Conservation (phyloP, 1,284 basidiomycete genomes). For the Puccinia hordei region DNA sequence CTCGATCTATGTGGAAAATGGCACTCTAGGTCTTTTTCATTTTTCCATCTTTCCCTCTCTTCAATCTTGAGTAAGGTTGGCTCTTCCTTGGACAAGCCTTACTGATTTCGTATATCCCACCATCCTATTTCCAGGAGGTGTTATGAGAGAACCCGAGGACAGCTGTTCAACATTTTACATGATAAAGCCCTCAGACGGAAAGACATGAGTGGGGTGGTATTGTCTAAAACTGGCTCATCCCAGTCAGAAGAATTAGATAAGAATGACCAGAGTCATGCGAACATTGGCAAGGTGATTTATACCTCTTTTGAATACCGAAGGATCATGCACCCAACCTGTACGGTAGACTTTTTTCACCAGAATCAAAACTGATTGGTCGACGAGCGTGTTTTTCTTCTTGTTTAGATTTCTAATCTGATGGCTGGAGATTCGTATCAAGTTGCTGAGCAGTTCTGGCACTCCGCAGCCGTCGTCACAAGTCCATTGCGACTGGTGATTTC, state of each 20-base stretch:
- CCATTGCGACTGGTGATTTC: slow-evolving; percentile 41
- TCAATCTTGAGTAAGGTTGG: background rate
- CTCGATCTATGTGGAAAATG: slow-evolving; percentile 69
- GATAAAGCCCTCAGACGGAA: slow-evolving; percentile 49
- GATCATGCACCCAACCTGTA: background rate
- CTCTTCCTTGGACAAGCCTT: background rate
- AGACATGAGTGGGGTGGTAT: slow-evolving; percentile 45
- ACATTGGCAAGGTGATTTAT: slow-evolving; percentile 67
- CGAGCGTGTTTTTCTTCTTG: slow-evolving; percentile 54
- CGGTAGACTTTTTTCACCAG: background rate
- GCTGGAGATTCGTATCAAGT: slow-evolving; percentile 72
- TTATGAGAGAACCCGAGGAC: slow-evolving; percentile 54
- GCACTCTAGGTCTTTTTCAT: slow-evolving; percentile 63
- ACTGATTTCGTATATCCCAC: background rate
- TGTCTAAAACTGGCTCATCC: slow-evolving; percentile 8
- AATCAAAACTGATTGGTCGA: slow-evolving; percentile 64
- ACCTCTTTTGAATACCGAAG: background rate
- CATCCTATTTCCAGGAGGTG: slow-evolving; percentile 20
- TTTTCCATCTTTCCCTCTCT: background rate
- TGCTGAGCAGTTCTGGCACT: slow-evolving; percentile 71
- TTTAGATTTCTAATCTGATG: slow-evolving; percentile 56
- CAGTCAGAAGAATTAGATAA: slow-evolving; percentile 25
- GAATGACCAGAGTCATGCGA: slow-evolving; percentile 60
- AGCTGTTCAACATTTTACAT: slow-evolving; percentile 49
- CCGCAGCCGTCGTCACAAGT: slow-evolving; percentile 61